These are phyloP conservation scores for Hymenoscyphus fructigenus DNA, from an alignment of 2,329 filamentous ascomycete genomes.

Conservation along the genomic window DNA sequence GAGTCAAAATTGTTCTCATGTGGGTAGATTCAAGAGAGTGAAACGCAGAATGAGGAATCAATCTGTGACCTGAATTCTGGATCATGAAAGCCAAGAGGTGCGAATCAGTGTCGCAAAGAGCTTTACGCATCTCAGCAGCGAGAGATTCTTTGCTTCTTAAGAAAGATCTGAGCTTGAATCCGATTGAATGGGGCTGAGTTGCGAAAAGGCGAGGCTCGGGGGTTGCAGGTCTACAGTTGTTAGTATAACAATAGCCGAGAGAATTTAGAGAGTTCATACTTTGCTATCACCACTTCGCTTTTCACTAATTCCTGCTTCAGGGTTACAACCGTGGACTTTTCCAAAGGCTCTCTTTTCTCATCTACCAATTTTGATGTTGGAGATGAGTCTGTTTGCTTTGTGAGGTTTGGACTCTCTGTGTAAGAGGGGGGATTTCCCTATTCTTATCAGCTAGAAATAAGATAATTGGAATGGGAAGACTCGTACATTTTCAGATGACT, in stretches of 20 bases:
- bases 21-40: constrained; percentile 33
- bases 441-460: neutral
- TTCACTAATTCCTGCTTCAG: neutral
- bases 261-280: neutral
- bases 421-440: constrained; percentile 16
- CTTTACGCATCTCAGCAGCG: constrained; percentile 29
- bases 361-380: neutral
- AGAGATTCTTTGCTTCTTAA: constrained; percentile 33
- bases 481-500: neutral
- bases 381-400: neutral
- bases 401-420: constrained; percentile 14
- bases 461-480: neutral
- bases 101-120: constrained; percentile 24
- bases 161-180: constrained; percentile 29
- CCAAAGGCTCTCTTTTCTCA: neutral
- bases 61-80: constrained; percentile 12
- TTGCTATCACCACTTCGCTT: neutral
- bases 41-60: constrained; percentile 32
- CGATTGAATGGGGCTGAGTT: constrained; percentile 22
- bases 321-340: neutral
- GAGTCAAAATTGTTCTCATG: constrained; percentile 31
- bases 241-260: neutral
- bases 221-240: constrained; percentile 15
- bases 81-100: constrained; percentile 29
- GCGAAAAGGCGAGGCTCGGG: constrained; percentile 27